Percentiles rank a stretch among this genome's conserved stretches.
These are phyloP conservation scores for Venturia effusa DNA, from an alignment of 2,329 filamentous ascomycete genomes.

Conservation along the genomic window DNA sequence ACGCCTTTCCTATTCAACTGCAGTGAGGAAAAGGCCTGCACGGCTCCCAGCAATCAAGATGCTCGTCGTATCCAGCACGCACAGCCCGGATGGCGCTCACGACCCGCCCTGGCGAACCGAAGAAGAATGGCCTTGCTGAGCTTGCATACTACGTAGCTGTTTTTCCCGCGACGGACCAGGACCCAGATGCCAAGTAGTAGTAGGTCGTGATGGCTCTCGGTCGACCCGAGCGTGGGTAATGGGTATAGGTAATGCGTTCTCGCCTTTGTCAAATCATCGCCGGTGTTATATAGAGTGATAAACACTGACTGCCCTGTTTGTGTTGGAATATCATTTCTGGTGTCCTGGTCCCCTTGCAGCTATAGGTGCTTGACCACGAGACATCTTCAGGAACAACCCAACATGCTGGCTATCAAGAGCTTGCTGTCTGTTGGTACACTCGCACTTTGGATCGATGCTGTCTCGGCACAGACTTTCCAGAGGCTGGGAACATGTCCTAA, in stretches of 20 bases:
- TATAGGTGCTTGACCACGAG: background rate
- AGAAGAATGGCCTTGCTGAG: background rate
- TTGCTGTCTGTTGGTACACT: slow-evolving; percentile 8
- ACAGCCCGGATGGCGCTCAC: background rate
- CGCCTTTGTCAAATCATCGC: background rate
- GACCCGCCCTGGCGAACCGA: background rate
- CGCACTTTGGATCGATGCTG: slow-evolving; percentile 6
- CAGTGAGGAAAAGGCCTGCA: background rate
- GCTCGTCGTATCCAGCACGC: background rate
- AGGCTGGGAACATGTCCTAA: slow-evolving; percentile 45
- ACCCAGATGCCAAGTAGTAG: background rate
- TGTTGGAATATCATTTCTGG: background rate
- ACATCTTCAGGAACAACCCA: slow-evolving; percentile 2
- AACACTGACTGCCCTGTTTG: background rate
- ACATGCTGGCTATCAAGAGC: slow-evolving; percentile 6
- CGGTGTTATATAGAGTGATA: background rate
- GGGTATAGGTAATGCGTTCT: background rate
- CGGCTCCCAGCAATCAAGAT: background rate
- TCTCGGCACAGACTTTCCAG: slow-evolving; percentile 42
- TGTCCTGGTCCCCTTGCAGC: background rate
- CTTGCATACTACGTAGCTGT: background rate
- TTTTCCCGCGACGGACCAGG: background rate
- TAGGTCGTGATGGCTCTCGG: background rate
- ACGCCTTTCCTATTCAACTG: background rate
- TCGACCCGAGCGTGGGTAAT: background rate